Conservation (phyloP, 2,329 filamentous ascomycete genomes). For the Talaromyces sp. region DNA sequence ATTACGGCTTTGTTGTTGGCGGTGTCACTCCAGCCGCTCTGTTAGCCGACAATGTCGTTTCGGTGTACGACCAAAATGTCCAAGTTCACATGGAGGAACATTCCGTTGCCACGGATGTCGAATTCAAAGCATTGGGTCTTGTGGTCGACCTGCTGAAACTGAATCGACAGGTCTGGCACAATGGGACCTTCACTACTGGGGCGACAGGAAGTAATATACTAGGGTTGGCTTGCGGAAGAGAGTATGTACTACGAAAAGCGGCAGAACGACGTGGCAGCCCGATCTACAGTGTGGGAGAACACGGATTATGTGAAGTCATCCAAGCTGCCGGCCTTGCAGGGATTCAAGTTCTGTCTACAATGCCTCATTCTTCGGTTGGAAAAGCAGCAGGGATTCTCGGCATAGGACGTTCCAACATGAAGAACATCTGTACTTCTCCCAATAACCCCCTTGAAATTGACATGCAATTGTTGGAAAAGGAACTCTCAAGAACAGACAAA, state of each 20-base stretch:
- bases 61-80: constrained; percentile 76
- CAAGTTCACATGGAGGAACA: constrained; percentile 76
- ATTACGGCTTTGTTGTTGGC: constrained; percentile 89
- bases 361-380: constrained; percentile 75
- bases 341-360: constrained; percentile 74
- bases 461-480: constrained; percentile 59
- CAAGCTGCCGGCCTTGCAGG: constrained; percentile 59
- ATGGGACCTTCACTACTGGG: constrained; percentile 76
- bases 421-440: constrained; percentile 48
- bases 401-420: constrained; percentile 67
- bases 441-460: constrained; percentile 67
- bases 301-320: constrained; percentile 68
- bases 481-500: constrained; percentile 52
- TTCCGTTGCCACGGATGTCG: constrained; percentile 70
- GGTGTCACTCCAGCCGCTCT: constrained; percentile 74
- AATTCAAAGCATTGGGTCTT: constrained; percentile 68
- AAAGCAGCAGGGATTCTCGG: constrained; percentile 84
- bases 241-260: constrained; percentile 49
- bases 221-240: constrained; percentile 67
- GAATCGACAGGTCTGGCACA: constrained; percentile 57
- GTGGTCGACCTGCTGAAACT: constrained; percentile 65
- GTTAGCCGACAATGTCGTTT: constrained; percentile 80
- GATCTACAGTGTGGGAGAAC: constrained; percentile 58
- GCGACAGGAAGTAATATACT: constrained; percentile 64
- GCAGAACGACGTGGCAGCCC: constrained; percentile 33